Evolutionary conservation across 805 yeast genomes (phyloP), one percentile per base, ranked within the genome.

Genomic region (Cyberlindnera mycetangii): DNA sequence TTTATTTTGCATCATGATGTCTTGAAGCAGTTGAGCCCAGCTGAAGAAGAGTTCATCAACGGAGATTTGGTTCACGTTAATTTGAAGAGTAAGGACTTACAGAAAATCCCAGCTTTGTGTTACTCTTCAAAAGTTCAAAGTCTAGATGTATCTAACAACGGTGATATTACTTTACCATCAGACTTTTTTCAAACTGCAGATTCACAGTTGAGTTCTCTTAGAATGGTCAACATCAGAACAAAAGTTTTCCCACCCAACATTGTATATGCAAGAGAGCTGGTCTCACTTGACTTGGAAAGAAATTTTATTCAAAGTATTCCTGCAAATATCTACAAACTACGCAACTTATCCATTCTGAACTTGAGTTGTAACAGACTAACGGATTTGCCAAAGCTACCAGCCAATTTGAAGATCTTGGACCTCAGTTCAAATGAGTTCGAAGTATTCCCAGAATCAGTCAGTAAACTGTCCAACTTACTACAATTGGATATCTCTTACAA

Each of bases 401-500:
- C 87, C 34, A 69, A 69, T 35, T 67, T 87, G 53, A 74, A 75
- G 45, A 63, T 74, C 6, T 66, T 93, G 51, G 88, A 93, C 59
- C 65, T 93, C 37, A 79, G 96, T 2, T 89, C 96, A 3, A 93
- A 95, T 60, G 70, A 75, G 48, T 78, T 86, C 56, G 72, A 72
- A 36, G 53, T 52, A 2, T 81, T 80, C 49, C 95, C 93, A 0
- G 83, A 78, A 41, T 75, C 83, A 2, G 68, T 92, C 16, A 78
- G 79, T 51, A 72, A 75, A 19, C 71, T 92, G 49, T 58, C 70
- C 0, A 75, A 75, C 41, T 71, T 92, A 42, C 66, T 70, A 34
- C 83, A 83, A 42, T 70, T 93, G 50, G 95, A 92, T 59, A 59
- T 92, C 34, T 86, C 96, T 0, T 90, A 88, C 64, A 93, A 93